These are phyloP conservation scores for Colletotrichum destructivum DNA, from an alignment of 2,329 filamentous ascomycete genomes.

Conservation along the genomic window DNA sequence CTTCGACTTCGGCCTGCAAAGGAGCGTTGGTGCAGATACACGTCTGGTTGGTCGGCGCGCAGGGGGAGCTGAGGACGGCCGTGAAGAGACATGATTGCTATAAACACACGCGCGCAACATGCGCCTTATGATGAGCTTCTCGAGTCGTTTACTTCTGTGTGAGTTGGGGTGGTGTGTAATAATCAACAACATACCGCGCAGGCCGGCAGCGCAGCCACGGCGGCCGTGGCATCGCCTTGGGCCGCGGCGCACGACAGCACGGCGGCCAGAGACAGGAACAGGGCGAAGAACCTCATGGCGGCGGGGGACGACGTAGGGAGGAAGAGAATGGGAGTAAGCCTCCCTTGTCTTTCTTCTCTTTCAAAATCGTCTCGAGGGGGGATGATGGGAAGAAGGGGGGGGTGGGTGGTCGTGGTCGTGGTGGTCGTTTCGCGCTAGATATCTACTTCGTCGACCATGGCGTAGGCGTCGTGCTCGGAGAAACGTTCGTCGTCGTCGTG, in stretches of 20 bases:
- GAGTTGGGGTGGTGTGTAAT: too few relatives aligned
- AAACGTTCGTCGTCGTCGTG: constrained; percentile 22
- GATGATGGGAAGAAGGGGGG: background rate
- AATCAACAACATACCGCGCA: constrained; percentile 50
- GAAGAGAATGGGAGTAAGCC: constrained; percentile 5
- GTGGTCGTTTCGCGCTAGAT: constrained; percentile 28
- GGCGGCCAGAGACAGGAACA: constrained; percentile 32
- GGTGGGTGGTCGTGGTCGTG: background rate
- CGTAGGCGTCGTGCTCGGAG: constrained; percentile 14
- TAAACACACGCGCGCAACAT: too few relatives aligned
- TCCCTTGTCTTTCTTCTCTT: constrained; percentile 8
- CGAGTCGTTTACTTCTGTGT: background rate
- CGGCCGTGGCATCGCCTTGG: constrained; percentile 30
- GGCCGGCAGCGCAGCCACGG: constrained; percentile 46
- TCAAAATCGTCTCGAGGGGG: background rate
- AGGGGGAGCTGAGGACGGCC: constrained; percentile 47
- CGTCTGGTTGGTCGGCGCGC: constrained; percentile 46
- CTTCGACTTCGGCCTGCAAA: constrained; percentile 47
- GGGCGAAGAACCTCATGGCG: constrained; percentile 34
- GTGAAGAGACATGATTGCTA: constrained; percentile 49
- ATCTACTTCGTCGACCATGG: constrained; percentile 35
- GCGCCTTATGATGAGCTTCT: background rate
- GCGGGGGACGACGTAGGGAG: background rate
- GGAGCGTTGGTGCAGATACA: constrained; percentile 52
- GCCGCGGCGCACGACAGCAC: constrained; percentile 30